A percentile compares a stretch with the other conserved stretches of the same genome.
These are phyloP conservation scores for Nitzschia sp. DNA, from an alignment of 108 stramenopile species.

Conservation along the genomic window DNA sequence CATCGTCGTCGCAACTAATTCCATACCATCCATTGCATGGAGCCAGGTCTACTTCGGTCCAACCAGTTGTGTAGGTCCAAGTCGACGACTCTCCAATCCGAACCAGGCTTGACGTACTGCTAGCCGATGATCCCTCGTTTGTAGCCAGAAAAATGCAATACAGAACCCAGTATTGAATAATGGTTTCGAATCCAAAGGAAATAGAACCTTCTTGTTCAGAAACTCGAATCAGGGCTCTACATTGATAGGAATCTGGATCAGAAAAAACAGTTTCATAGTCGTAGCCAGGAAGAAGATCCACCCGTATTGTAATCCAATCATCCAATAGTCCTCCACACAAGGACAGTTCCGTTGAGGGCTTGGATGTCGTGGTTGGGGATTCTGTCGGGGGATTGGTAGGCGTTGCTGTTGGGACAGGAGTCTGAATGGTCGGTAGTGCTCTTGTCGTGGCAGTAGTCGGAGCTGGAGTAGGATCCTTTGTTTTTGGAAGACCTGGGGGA, in stretches of 20 bases:
- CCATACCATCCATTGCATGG: slow-evolving; percentile 20
- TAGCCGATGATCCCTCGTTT: background rate
- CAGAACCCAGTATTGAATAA: slow-evolving; percentile 13
- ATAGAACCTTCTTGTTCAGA: slow-evolving; percentile 10
- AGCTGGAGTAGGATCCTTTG: background rate
- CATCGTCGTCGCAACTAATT: slow-evolving; percentile 7
- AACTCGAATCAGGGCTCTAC: slow-evolving; percentile 4
- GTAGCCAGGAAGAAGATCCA: background rate
- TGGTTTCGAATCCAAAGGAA: background rate
- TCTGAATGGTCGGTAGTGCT: background rate
- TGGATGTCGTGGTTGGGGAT: slow-evolving; percentile 6
- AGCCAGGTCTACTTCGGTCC: slow-evolving; percentile 9
- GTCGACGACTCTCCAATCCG: slow-evolving; percentile 1
- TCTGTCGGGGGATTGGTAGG: slow-evolving; percentile 13
- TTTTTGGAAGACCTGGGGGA: background rate
- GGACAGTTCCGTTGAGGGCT: slow-evolving; percentile 8
- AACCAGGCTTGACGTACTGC: background rate
- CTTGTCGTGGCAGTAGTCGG: background rate
- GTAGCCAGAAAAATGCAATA: slow-evolving; percentile 21
- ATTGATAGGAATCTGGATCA: slow-evolving; percentile 20
- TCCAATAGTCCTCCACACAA: background rate
- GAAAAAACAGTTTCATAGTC: background rate
- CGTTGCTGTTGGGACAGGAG: background rate
- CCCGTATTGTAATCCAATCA: background rate
- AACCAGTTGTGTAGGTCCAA: slow-evolving; percentile 8